These are phyloP conservation scores for Castanospermum australe DNA, from an alignment of 306 rosid species.

Conservation along the genomic window DNA sequence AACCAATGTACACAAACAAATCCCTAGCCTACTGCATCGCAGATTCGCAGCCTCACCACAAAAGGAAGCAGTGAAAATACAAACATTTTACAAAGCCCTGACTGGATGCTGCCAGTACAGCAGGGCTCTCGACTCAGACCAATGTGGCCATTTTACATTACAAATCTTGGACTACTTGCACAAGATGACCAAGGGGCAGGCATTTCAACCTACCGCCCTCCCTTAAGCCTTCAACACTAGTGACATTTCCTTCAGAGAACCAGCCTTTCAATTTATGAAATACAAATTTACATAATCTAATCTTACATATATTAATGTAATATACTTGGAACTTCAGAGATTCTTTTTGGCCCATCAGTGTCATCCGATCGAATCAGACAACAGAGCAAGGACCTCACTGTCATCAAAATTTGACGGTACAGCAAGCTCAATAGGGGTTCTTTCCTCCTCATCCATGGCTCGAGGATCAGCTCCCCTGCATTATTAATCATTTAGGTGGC, in stretches of 20 bases:
- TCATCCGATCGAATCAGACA: conserved; percentile 74
- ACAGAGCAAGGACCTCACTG: conserved; percentile 53
- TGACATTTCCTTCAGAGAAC: conserved; percentile 43
- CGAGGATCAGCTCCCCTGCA: conserved; percentile 96
- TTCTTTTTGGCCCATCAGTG: conserved; percentile 16
- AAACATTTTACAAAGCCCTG: conserved; percentile 47
- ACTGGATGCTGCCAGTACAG: conserved; percentile 35
- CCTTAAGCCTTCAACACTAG: conserved; percentile 43
- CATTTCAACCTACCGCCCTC: conserved; percentile 72
- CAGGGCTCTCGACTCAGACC: conserved; percentile 46
- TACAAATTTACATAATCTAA: conserved; percentile 70
- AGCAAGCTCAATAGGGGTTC: conserved; percentile 76
- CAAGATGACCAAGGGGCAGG: conserved; percentile 56
- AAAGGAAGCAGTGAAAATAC: conserved; percentile 58
- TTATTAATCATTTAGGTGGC: conserved; percentile 24
- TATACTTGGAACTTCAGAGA: conserved; percentile 29
- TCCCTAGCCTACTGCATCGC: conserved; percentile 47
- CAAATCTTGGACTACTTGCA: conserved; percentile 47
- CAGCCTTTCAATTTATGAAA: conserved; percentile 52
- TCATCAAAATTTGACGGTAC: conserved; percentile 69
- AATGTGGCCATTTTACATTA: conserved; percentile 60
- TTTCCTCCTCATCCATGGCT: conserved; percentile 77
- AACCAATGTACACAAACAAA: conserved; percentile 56
- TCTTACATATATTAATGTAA: conserved; percentile 41
- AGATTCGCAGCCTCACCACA: conserved; percentile 67